These are phyloP conservation scores for Puccinia polysora DNA, from an alignment of 1,284 basidiomycete genomes.

Conservation along the genomic window DNA sequence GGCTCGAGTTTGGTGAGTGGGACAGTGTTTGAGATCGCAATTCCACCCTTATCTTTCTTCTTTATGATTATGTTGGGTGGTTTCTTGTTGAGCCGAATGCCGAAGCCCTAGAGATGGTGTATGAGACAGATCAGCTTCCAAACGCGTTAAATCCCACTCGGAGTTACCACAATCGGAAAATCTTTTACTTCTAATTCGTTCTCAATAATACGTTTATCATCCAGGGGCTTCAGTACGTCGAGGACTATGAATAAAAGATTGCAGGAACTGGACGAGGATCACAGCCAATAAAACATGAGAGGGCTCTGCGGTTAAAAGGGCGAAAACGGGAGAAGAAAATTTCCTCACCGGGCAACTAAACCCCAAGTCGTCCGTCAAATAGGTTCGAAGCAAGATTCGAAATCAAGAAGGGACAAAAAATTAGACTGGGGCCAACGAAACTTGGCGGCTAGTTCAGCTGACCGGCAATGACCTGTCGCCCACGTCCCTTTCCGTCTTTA, in stretches of 20 bases:
- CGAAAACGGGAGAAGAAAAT: background rate
- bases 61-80: slow-evolving; percentile 74
- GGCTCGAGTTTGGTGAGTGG: slow-evolving; percentile 94
- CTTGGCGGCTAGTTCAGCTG: slow-evolving; percentile 49
- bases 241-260: slow-evolving; percentile 98
- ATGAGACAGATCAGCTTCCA: too few species aligned
- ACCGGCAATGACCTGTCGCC: slow-evolving; percentile 89
- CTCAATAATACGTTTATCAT: slow-evolving; percentile 88
- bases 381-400: background rate
- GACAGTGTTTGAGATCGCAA: slow-evolving; percentile 89
- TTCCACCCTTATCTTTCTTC: slow-evolving; percentile 90
- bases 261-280: slow-evolving; percentile 80
- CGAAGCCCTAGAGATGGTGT: slow-evolving; percentile 34
- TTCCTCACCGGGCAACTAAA: slow-evolving; percentile 19
- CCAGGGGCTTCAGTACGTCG: slow-evolving; percentile 93
- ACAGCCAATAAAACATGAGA: background rate
- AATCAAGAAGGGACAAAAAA: slow-evolving; percentile 7
- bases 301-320: background rate
- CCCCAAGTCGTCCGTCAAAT: too few species aligned
- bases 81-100: slow-evolving; percentile 86
- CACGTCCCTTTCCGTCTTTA: slow-evolving; percentile 94
- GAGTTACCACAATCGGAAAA: background rate
- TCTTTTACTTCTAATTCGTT: slow-evolving; percentile 74
- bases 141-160: too few species aligned
- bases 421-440: background rate